A percentile compares a stretch with the other conserved stretches of the same genome.
Evolutionary conservation across 805 yeast genomes (phyloP).

Genomic region (Nakazawaea sp.): DNA sequence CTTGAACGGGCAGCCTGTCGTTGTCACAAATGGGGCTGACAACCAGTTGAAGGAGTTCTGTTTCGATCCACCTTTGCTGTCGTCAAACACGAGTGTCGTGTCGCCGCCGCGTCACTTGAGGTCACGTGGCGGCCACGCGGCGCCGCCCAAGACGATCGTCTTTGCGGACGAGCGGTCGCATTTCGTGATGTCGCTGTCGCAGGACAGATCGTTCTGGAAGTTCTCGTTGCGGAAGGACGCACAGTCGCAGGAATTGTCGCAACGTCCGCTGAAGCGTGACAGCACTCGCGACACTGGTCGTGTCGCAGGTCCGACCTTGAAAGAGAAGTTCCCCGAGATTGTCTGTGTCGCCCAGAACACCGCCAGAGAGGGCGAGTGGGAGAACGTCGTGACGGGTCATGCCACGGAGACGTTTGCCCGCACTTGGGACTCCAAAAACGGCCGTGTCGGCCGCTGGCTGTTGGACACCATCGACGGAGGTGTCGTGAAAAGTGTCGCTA

Average conservation of each 20-base stretch:
- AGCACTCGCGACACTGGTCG: constrained; percentile 40
- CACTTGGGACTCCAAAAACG: constrained; percentile 80
- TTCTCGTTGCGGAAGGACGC: constrained; percentile 94
- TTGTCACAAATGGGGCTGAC: constrained; percentile 87
- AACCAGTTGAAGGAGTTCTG: constrained; percentile 85
- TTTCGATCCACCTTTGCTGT: constrained; percentile 83
- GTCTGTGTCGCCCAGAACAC: constrained; percentile 63
- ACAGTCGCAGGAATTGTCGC: constrained; percentile 90
- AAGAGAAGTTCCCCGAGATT: constrained; percentile 74
- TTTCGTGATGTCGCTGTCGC: constrained; percentile 77
- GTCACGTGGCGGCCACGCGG: constrained; percentile 96
- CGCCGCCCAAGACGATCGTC: constrained; percentile 70
- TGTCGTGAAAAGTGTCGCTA: constrained; percentile 62
- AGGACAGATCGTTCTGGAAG: constrained; percentile 82
- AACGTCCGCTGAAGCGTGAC: constrained; percentile 41
- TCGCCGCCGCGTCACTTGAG: constrained; percentile 89
- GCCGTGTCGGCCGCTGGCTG: constrained; percentile 71
- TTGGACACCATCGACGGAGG: constrained; percentile 76
- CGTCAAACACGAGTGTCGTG: constrained; percentile 55
- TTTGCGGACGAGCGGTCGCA: constrained; percentile 81
- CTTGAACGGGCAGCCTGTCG: constrained; percentile 85
- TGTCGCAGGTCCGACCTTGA: constrained; percentile 50
- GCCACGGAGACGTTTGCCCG: constrained; percentile 77
- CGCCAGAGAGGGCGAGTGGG: constrained; percentile 87
- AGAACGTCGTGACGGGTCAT: constrained; percentile 84